A percentile compares a stretch with the other conserved stretches of the same genome.
Conservation (phyloP, 768 basidiomycete genomes). For the Tubosaeta sp. region DNA sequence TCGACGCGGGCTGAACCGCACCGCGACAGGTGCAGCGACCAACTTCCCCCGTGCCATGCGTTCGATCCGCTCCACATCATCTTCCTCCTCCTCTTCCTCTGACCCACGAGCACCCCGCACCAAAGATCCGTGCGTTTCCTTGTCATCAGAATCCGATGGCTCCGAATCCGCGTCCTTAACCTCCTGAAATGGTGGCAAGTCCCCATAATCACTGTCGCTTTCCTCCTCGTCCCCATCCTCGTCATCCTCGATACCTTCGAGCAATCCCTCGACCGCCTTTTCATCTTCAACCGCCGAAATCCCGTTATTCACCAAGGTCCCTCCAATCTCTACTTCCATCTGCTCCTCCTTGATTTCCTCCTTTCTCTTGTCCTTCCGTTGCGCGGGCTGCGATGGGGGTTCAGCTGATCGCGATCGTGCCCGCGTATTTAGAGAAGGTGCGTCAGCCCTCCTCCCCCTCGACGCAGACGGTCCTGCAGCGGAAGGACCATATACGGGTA, state of each 20-base stretch:
- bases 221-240: not conserved
- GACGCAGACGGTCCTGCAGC: slow-evolving; percentile 8
- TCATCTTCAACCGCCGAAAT: slow-evolving; percentile 15
- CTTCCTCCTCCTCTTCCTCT: not conserved
- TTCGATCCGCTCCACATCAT: slow-evolving; percentile 11
- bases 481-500: slow-evolving; percentile 8
- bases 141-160: slow-evolving; percentile 28
- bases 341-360: slow-evolving; percentile 3
- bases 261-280: slow-evolving; percentile 20
- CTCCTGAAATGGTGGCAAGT: slow-evolving; percentile 10
- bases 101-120: not conserved
- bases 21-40: not conserved
- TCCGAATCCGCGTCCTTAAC: slow-evolving; percentile 1
- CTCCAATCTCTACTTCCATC: slow-evolving; percentile 2
- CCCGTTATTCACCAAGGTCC: not conserved
- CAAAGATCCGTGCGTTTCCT: slow-evolving; percentile 22
- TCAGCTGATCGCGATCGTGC: slow-evolving; percentile 9
- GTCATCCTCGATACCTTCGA: slow-evolving; percentile 1
- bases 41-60: slow-evolving; percentile 12
- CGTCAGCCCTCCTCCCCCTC: not conserved
- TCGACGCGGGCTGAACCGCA: slow-evolving; percentile 1
- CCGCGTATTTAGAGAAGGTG: slow-evolving; percentile 2
- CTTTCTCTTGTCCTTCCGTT: not conserved
- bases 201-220: not conserved
- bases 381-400: not conserved